Base-by-base conservation (phyloP, 2,329 filamentous ascomycete species). In the Aspergillus aculeatus region DNA sequence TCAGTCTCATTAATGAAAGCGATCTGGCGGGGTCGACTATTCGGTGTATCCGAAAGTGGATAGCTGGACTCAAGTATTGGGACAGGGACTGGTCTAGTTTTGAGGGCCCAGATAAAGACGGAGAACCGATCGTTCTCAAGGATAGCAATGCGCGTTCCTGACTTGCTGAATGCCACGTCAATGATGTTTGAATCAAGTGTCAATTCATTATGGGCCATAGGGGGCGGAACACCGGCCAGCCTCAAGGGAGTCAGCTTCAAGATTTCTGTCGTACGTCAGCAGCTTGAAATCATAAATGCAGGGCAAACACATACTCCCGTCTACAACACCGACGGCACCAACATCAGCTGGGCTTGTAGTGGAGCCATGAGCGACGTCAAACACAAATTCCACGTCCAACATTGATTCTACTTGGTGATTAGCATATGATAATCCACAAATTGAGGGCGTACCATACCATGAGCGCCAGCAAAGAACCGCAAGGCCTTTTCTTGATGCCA, bases 401-500 rank as follows among this genome's bases (percentile, higher is more conserved):
- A 91, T 79, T 67, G 71, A 76, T 72, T 75, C 78, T 78, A 35
- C 14, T 50, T 14, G 24, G 29, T 11, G 10, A 52, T 61, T 49
- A 66, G 62, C 38, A 23, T 35, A 29, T 12, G 4, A 19, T 23
- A 19, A 4, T 12, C 12, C 6, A 41, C 65, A 61, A 66, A 16
- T 26, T 59, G 35, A 55, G 41, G 55, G 26, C 41, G 16, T 53
- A 9, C 14, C 48, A 54, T 77, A 85, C 84, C 76, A 63, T 77
- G 69, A 11, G 82, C 79, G 2, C 83, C 81, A 9, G 85, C 77
- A 19, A 85, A 82, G 52, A 95, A 81, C 14, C 86, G 84, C 35
- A 97, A 79, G 3, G 92, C 80, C 73, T 90, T 92, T 71, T 98
- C 95, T 1, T 91, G 86, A 73, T 99, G 92, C 95, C 95, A 99